Evolutionary conservation across 2,329 filamentous ascomycete genomes (phyloP).

Genomic region (Lachnellula suecica): DNA sequence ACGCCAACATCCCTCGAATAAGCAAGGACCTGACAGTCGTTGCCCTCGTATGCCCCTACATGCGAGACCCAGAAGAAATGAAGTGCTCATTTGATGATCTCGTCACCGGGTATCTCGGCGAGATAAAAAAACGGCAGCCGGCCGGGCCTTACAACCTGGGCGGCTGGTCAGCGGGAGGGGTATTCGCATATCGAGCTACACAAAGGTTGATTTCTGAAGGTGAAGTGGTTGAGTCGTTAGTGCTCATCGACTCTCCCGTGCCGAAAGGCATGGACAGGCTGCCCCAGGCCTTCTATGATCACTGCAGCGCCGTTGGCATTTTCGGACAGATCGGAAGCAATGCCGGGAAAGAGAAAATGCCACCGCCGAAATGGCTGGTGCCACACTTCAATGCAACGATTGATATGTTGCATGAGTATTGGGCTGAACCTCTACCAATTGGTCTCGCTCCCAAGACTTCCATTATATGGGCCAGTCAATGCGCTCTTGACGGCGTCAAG

Average conservation of each 20-base stretch:
- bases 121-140: conserved; percentile 70
- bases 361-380: conserved; percentile 64
- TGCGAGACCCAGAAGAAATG: conserved; percentile 65
- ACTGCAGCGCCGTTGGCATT: conserved; percentile 70
- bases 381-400: conserved; percentile 63
- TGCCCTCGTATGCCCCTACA: conserved; percentile 67
- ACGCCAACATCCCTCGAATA: conserved; percentile 35
- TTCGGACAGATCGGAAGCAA: conserved; percentile 54
- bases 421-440: no score
- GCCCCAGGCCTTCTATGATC: conserved; percentile 49
- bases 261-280: conserved; percentile 67
- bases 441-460: no score
- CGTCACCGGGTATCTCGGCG: conserved; percentile 61
- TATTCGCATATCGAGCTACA: conserved; percentile 67
- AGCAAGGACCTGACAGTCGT: conserved; percentile 46
- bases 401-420: no score
- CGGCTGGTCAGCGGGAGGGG: conserved; percentile 74
- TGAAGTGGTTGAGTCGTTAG: conserved; percentile 55
- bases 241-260: conserved; percentile 65
- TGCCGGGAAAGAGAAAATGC: no score
- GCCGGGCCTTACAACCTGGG: conserved; percentile 65
- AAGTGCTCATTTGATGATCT: conserved; percentile 64
- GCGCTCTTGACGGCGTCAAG: no score
- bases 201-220: conserved; percentile 56
- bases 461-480: no score